These are phyloP conservation scores for Monosporascus sp. DNA, from an alignment of 2,329 filamentous ascomycete genomes.

Conservation along the genomic window DNA sequence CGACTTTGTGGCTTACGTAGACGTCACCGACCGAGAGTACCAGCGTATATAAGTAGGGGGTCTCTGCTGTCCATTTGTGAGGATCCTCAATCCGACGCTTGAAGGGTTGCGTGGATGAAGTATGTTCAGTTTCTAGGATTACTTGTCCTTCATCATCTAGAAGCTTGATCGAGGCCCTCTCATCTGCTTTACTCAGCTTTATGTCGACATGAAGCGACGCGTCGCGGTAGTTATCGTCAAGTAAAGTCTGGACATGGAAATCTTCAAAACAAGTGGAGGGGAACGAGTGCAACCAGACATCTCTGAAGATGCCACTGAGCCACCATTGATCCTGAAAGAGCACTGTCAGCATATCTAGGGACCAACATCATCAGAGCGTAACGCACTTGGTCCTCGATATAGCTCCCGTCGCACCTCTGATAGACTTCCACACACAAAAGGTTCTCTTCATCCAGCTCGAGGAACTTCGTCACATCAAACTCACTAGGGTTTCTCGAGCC, in stretches of 20 bases:
- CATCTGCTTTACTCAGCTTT: slow-evolving; percentile 31
- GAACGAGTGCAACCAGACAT: slow-evolving; percentile 61
- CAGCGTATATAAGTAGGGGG: slow-evolving; percentile 55
- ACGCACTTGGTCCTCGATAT: slow-evolving; percentile 59
- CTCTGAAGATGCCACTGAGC: slow-evolving; percentile 62
- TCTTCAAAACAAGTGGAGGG: slow-evolving; percentile 50
- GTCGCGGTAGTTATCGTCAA: slow-evolving; percentile 49
- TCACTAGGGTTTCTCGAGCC: slow-evolving; percentile 68
- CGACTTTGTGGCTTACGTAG: slow-evolving; percentile 49
- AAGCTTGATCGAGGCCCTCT: slow-evolving; percentile 28
- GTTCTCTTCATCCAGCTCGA: slow-evolving; percentile 44
- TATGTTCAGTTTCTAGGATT: not conserved
- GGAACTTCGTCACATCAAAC: slow-evolving; percentile 58
- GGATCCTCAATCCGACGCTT: slow-evolving; percentile 39
- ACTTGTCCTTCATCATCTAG: slow-evolving; percentile 27
- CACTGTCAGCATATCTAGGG: not conserved
- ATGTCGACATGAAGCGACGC: slow-evolving; percentile 45
- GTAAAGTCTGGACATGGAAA: slow-evolving; percentile 47
- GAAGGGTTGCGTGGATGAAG: slow-evolving; percentile 15
- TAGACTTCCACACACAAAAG: slow-evolving; percentile 62
- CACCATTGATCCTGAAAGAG: slow-evolving; percentile 58
- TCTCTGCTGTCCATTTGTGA: slow-evolving; percentile 64
- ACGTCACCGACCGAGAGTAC: slow-evolving; percentile 30
- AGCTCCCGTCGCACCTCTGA: slow-evolving; percentile 66
- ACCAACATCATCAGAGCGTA: not conserved